These are phyloP conservation scores for Boletus vinaceobasis DNA, from an alignment of 768 basidiomycete genomes.

Conservation along the genomic window DNA sequence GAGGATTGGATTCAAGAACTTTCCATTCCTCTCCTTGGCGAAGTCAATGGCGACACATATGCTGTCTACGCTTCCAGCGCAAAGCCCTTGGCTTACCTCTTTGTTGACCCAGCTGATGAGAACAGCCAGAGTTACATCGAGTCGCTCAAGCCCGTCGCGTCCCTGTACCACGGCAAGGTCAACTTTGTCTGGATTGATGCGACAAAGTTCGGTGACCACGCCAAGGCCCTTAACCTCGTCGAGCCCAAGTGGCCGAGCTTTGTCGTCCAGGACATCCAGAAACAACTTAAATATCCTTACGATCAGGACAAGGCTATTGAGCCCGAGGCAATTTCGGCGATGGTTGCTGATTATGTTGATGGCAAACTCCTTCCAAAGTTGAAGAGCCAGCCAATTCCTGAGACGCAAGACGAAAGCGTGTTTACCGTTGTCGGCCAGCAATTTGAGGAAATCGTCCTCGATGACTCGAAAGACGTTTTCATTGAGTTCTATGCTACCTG, in stretches of 20 bases:
- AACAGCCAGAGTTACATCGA: conserved; percentile 64
- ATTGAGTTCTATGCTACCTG: conserved; percentile 97
- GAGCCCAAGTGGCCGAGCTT: conserved; percentile 91
- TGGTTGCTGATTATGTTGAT: conserved; percentile 61
- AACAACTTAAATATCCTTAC: conserved; percentile 87
- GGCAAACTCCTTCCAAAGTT: conserved; percentile 78
- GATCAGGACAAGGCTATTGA: conserved; percentile 66
- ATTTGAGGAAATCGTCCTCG: conserved; percentile 83
- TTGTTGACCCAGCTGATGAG: conserved; percentile 76
- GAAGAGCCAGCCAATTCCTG: conserved; percentile 88
- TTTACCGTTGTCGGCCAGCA: conserved; percentile 82
- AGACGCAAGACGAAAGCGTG: conserved; percentile 77
- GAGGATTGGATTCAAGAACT: conserved; percentile 79
- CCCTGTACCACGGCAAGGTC: conserved; percentile 77
- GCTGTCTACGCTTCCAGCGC: conserved; percentile 72
- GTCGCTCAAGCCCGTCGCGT: conserved; percentile 70
- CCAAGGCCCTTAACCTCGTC: conserved; percentile 83
- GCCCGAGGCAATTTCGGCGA: conserved; percentile 50
- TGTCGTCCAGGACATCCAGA: conserved; percentile 81
- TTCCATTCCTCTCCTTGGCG: conserved; percentile 83
- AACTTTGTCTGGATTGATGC: conserved; percentile 99
- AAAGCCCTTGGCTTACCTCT: conserved; percentile 92
- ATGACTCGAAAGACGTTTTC: conserved; percentile 91
- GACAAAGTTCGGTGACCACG: conserved; percentile 92
- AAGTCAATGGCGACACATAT: conserved; percentile 95